These are phyloP conservation scores for Coffea eugenioides DNA, from an alignment of 257 asterid genomes.

Conservation along the genomic window DNA sequence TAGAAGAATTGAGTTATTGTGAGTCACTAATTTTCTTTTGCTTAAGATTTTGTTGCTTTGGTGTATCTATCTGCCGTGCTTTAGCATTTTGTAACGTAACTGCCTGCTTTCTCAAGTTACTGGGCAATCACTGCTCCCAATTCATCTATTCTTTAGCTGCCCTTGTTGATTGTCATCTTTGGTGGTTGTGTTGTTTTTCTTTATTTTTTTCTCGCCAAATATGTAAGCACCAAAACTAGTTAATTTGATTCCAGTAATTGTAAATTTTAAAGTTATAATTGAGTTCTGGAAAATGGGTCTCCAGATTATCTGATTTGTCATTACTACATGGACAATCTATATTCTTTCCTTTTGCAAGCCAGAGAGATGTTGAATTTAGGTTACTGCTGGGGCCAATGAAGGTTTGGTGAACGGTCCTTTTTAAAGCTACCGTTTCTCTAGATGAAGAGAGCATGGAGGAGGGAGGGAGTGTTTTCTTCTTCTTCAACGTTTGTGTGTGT, in stretches of 20 bases:
- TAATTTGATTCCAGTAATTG: neutral
- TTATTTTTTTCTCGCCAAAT: neutral
- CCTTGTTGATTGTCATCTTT: conserved; percentile 3
- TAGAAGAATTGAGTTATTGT: conserved; percentile 22
- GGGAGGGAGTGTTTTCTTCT: neutral
- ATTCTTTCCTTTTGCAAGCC: neutral
- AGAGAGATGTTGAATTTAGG: neutral
- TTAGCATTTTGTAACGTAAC: neutral
- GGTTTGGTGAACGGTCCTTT: neutral
- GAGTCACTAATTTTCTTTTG: neutral
- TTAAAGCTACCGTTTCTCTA: neutral
- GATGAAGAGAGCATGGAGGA: neutral
- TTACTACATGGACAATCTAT: neutral
- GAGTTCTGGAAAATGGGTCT: neutral
- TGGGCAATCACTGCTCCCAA: neutral
- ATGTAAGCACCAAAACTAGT: neutral
- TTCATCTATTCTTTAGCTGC: conserved; percentile 11
- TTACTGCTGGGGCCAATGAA: neutral
- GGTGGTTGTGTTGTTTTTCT: neutral
- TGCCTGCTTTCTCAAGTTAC: neutral
- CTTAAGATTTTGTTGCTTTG: neutral
- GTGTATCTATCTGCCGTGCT: conserved; percentile 6
- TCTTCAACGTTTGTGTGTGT: too few relatives aligned
- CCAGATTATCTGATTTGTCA: neutral
- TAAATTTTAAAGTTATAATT: neutral